Evolutionary conservation across 306 rosid genomes (phyloP).

Genomic region (Lagenaria siceraria): DNA sequence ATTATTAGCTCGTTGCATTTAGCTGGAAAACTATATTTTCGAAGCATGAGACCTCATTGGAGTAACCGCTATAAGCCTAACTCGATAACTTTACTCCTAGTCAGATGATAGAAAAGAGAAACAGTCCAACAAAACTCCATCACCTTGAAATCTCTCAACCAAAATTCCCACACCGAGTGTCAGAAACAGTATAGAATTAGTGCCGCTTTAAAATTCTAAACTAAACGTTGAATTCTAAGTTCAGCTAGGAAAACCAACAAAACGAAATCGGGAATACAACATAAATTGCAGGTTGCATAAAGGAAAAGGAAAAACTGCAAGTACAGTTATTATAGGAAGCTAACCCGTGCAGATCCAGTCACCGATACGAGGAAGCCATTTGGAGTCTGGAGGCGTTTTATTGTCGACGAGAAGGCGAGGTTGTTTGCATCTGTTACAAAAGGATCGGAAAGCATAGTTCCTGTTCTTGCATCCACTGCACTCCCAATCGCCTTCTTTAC

Average conservation of each 20-base stretch:
- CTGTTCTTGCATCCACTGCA: constrained; percentile 78
- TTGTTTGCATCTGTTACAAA: constrained; percentile 93
- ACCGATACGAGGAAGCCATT: constrained; percentile 94
- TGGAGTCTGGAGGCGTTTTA: constrained; percentile 89
- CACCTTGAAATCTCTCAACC: not conserved
- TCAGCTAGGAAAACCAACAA: not conserved
- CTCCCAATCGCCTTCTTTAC: constrained; percentile 97
- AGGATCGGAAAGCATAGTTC: constrained; percentile 93
- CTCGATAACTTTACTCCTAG: not conserved
- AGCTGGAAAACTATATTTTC: not conserved
- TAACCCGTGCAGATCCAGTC: constrained; percentile 98
- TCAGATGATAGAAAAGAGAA: not conserved
- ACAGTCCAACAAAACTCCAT: not conserved
- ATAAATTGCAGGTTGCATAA: not conserved
- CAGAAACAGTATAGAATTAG: not conserved
- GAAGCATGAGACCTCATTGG: not conserved
- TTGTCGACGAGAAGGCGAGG: constrained; percentile 87
- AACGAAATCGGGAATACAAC: not conserved
- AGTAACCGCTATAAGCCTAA: not conserved
- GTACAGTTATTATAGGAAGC: constrained; percentile 1
- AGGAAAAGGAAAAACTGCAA: not conserved
- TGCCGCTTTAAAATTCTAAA: not conserved
- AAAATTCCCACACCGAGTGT: not conserved
- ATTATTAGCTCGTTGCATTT: not conserved
- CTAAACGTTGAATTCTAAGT: not conserved